These are phyloP conservation scores for Pythium dissimile DNA, from an alignment of 352 stramenopile species.

Conservation along the genomic window DNA sequence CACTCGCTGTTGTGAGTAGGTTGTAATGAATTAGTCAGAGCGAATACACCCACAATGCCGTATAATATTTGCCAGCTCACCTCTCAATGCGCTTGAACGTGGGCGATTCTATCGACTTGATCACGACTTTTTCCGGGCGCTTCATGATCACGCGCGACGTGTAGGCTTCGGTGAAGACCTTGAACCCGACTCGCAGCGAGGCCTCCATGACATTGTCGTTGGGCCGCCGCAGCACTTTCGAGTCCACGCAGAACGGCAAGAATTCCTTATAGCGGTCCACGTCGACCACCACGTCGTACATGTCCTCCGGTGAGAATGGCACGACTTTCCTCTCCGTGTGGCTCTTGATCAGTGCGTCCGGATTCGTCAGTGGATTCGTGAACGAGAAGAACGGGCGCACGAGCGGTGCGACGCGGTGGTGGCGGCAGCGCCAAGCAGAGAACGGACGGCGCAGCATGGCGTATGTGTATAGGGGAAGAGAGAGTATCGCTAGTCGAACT, in stretches of 20 bases:
- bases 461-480: neutral
- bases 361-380: constrained; percentile 29
- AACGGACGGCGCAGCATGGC: constrained; percentile 23
- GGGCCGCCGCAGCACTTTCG: constrained; percentile 55
- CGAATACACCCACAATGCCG: no score
- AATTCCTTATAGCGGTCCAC: constrained; percentile 73
- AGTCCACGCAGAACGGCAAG: constrained; percentile 80
- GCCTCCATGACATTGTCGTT: constrained; percentile 84
- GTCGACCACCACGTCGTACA: constrained; percentile 81
- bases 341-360: constrained; percentile 55
- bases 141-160: constrained; percentile 82
- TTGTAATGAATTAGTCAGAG: no score
- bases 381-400: constrained; percentile 56
- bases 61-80: constrained; percentile 29
- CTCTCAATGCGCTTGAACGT: constrained; percentile 87
- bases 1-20: constrained; percentile 68
- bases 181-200: constrained; percentile 65
- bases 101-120: constrained; percentile 76
- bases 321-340: constrained; percentile 72
- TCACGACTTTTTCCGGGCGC: constrained; percentile 64
- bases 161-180: constrained; percentile 83
- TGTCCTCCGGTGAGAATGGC: constrained; percentile 68
- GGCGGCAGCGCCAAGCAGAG: neutral
- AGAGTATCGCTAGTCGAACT: neutral
- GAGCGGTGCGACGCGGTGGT: neutral